Conservation (phyloP, 371 early-diverging fungal species). For the Rhizopus delemar region DNA sequence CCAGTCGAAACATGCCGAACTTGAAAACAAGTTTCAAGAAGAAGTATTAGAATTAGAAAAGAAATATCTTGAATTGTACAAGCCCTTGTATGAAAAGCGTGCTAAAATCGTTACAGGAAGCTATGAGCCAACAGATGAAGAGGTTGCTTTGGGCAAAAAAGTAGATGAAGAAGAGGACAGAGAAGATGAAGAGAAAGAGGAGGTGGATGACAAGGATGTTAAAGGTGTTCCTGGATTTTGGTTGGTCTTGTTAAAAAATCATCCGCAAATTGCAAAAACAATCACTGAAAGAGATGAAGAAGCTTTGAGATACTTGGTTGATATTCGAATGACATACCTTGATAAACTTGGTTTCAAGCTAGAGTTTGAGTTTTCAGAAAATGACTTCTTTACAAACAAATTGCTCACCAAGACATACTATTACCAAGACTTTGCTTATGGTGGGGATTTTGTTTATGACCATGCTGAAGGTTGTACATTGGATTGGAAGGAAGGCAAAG, state of each 20-base stretch:
- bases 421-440: conserved; percentile 71
- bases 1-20: conserved; percentile 76
- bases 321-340: conserved; percentile 84
- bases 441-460: conserved; percentile 85
- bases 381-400: conserved; percentile 87
- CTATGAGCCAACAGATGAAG: conserved; percentile 85
- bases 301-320: conserved; percentile 78
- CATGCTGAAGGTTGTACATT: conserved; percentile 88
- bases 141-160: conserved; percentile 66
- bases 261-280: conserved; percentile 73
- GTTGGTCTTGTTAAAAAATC: conserved; percentile 87
- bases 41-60: conserved; percentile 91
- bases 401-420: conserved; percentile 90
- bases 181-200: conserved; percentile 34
- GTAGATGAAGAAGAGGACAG: conserved; percentile 59
- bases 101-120: conserved; percentile 71
- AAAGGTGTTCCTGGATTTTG: conserved; percentile 89
- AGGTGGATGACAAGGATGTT: conserved; percentile 37
- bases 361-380: conserved; percentile 86
- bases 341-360: conserved; percentile 91
- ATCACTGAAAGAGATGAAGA: conserved; percentile 90
- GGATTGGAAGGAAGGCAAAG: conserved; percentile 95
- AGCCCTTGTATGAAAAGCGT: conserved; percentile 88
- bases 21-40: conserved; percentile 84
- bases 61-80: conserved; percentile 81